A percentile compares a stretch with the other conserved stretches of the same genome.
phyloP scores from a whole-genome alignment of 306 rosid species.

The Fragaria ananassa region DNA sequence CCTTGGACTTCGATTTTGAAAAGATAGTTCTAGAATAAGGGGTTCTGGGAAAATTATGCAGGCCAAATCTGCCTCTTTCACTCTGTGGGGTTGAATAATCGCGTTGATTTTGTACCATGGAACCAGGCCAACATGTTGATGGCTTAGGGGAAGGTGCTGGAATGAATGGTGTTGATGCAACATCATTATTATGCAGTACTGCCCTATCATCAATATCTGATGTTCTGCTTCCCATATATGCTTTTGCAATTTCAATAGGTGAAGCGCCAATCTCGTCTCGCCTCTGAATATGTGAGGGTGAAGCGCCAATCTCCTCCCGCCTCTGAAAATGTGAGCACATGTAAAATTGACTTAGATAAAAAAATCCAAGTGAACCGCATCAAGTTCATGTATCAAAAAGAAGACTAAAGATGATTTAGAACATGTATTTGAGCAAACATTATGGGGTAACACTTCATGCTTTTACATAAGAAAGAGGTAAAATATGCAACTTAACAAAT shows the following conservation, averaged over 20 bases:
- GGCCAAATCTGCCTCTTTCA: slow-evolving; percentile 62
- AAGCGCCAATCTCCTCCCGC: slow-evolving; percentile 58
- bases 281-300: slow-evolving; percentile 61
- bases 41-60: slow-evolving; percentile 67
- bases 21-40: slow-evolving; percentile 84
- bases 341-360: slow-evolving; percentile 19
- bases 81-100: slow-evolving; percentile 60
- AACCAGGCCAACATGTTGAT: slow-evolving; percentile 83
- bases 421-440: not conserved
- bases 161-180: slow-evolving; percentile 43
- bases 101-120: slow-evolving; percentile 50
- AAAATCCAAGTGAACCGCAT: not conserved
- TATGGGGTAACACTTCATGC: not conserved
- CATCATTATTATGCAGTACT: slow-evolving; percentile 33
- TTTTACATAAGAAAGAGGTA: not conserved
- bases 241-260: slow-evolving; percentile 82
- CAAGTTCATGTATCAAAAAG: not conserved
- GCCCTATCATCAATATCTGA: slow-evolving; percentile 52
- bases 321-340: slow-evolving; percentile 42
- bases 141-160: slow-evolving; percentile 50
- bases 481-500: not conserved
- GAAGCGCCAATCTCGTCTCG: slow-evolving; percentile 67
- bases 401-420: not conserved
- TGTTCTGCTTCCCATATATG: slow-evolving; percentile 71
- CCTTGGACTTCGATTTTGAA: slow-evolving; percentile 74